These are phyloP conservation scores for Euphrasia arctica DNA, from an alignment of 305 asterid species.

Conservation along the genomic window DNA sequence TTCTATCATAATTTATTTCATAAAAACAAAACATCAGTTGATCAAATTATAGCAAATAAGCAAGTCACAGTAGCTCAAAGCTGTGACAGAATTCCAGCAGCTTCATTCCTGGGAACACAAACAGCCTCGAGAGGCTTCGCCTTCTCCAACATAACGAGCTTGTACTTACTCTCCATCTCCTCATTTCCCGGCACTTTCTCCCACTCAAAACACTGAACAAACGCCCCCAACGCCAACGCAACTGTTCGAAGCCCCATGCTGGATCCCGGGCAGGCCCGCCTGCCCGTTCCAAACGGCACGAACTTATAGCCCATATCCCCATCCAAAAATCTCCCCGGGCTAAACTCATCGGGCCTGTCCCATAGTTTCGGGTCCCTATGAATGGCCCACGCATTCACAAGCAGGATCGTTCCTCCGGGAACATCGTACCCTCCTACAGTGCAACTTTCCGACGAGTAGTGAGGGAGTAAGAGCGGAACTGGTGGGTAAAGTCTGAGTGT, in stretches of 20 bases:
- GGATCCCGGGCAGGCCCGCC: constrained; percentile 7
- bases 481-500: not conserved
- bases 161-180: constrained; percentile 1
- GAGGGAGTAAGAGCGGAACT: not conserved
- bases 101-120: not conserved
- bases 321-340: not conserved
- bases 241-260: not conserved
- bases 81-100: not conserved
- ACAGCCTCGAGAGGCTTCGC: constrained; percentile 3
- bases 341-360: constrained; percentile 6
- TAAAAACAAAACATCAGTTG: not conserved
- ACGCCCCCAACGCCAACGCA: not conserved
- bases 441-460: not conserved
- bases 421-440: constrained; percentile 1
- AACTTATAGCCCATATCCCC: not conserved
- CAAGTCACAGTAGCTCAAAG: not conserved
- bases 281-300: constrained; percentile 6
- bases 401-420: not conserved
- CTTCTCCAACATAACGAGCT: not conserved
- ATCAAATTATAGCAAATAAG: no score
- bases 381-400: constrained; percentile 9
- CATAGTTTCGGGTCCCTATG: constrained; percentile 3
- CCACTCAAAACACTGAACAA: constrained; percentile 14
- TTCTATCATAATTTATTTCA: no score
- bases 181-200: not conserved